Conservation (phyloP, 2,329 filamentous ascomycete genomes). For the Chrysosporium queenslandicum region DNA sequence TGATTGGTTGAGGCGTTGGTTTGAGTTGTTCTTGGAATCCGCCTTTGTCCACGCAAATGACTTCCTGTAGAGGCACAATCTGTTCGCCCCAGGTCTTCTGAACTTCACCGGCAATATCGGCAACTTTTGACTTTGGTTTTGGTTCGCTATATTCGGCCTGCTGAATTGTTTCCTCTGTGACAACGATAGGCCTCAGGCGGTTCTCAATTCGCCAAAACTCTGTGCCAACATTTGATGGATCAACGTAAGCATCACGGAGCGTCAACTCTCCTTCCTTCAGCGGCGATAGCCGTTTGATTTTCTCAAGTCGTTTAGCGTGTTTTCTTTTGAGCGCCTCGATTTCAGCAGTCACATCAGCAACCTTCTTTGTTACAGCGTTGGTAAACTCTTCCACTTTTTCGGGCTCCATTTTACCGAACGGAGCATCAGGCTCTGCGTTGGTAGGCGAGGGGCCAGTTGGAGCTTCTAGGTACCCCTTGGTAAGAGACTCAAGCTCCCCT, state of each 20-base stretch:
- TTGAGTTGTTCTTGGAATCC: slow-evolving; percentile 53
- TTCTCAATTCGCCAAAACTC: slow-evolving; percentile 58
- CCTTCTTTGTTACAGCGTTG: slow-evolving; percentile 61
- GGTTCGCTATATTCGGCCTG: slow-evolving; percentile 33
- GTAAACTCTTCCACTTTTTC: slow-evolving; percentile 78
- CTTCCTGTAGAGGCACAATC: slow-evolving; percentile 52
- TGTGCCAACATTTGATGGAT: slow-evolving; percentile 44
- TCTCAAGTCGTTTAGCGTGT: slow-evolving; percentile 65
- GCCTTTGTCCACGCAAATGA: slow-evolving; percentile 66
- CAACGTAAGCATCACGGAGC: slow-evolving; percentile 55
- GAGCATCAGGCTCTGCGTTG: slow-evolving; percentile 24
- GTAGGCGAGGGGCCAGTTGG: slow-evolving; percentile 30
- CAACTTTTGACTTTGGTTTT: slow-evolving; percentile 42
- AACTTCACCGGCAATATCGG: slow-evolving; percentile 64
- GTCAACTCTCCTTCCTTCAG: slow-evolving; percentile 67
- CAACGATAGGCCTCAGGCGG: slow-evolving; percentile 23
- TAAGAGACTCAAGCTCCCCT: slow-evolving; percentile 71
- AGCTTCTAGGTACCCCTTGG: slow-evolving; percentile 71
- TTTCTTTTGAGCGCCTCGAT: slow-evolving; percentile 74
- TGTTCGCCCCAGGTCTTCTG: slow-evolving; percentile 60
- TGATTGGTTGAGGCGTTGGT: neutral
- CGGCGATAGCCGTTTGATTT: slow-evolving; percentile 59
- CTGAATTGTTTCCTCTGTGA: slow-evolving; percentile 28
- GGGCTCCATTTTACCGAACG: slow-evolving; percentile 55
- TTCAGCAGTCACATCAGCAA: slow-evolving; percentile 64